Conservation (phyloP, 768 basidiomycete species). For the Roridomyces roridus region DNA sequence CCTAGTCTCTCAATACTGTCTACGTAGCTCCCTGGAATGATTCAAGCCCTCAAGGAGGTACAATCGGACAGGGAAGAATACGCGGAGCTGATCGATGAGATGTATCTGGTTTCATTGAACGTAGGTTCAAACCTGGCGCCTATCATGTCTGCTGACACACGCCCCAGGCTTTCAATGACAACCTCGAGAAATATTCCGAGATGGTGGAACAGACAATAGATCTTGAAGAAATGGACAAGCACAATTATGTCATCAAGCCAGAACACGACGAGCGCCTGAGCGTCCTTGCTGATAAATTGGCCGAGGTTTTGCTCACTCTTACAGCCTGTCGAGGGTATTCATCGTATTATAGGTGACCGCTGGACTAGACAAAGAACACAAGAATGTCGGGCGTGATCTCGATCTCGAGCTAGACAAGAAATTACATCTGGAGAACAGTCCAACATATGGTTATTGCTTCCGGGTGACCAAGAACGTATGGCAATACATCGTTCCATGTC, state of each 20-base stretch:
- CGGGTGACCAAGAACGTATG: conserved; percentile 86
- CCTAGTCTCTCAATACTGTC: background rate
- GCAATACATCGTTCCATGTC: conserved; percentile 30
- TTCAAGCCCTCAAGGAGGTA: conserved; percentile 63
- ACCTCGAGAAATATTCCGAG: conserved; percentile 80
- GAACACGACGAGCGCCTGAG: conserved; percentile 85
- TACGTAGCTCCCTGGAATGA: conserved; percentile 78
- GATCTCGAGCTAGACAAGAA: conserved; percentile 92
- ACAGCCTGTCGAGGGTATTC: too few species aligned
- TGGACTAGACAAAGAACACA: conserved; percentile 84
- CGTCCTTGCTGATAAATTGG: conserved; percentile 70
- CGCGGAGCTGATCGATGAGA: conserved; percentile 64
- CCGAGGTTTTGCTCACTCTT: conserved; percentile 41
- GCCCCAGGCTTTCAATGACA: conserved; percentile 65
- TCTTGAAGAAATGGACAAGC: conserved; percentile 80
- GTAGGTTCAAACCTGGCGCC: conserved; percentile 50
- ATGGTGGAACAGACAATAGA: conserved; percentile 98
- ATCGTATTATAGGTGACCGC: conserved; percentile 60
- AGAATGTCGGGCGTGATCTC: conserved; percentile 68
- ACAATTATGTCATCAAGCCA: conserved; percentile 91
- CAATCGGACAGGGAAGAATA: conserved; percentile 52
- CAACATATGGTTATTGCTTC: conserved; percentile 91
- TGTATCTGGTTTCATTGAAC: conserved; percentile 66
- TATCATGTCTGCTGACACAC: background rate
- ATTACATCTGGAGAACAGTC: conserved; percentile 91